Evolutionary conservation across 2,329 filamentous ascomycete genomes (phyloP), one percentile per base, ranked within the genome.

Genomic region (Aspergillus fischeri): DNA sequence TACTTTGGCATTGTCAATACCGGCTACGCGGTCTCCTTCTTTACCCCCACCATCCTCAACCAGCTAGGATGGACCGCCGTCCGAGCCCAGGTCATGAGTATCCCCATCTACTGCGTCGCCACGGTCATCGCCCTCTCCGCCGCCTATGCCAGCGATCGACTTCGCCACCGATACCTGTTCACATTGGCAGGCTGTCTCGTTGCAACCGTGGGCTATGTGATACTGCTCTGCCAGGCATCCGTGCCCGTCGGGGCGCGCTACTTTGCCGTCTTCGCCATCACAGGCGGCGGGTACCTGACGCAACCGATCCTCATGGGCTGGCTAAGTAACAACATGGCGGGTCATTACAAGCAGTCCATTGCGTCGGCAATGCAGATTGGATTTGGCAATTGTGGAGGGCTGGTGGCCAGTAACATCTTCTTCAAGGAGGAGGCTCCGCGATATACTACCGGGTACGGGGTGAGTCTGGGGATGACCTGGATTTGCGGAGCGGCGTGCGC

Each of bases 41-140:
- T 74, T 64, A 68, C 75, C 4, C 76, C 75, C 1, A 78, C 75
- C 9, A 78, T 78, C 48, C 67, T 78, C 52, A 68, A 53, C 11
- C 79, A 81, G 42, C 72, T 87, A 1, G 83, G 85, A 3, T 87
- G 86, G 66, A 77, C 77, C 0, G 77, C 78, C 4, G 81, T 81
- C 24, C 67, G 65, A 7, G 74, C 83, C 67, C 60, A 84, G 76
- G 64, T 84, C 10, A 72, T 78, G 69, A 75, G 76, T 0, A 75
- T 82, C 21, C 80, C 82, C 3, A 81, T 86, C 61, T 82, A 83
- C 69, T 81, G 88, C 67, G 81, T 84, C 0, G 87, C 89, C 14
- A 85, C 87, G 51, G 82, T 84, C 3, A 66, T 85, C 1, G 79
- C 83, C 3, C 74, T 87, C 0, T 51, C 79, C 1, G 75, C 75